Percentiles rank a stretch among this genome's conserved stretches.
Conservation (phyloP, 1,139 yeast species). For the Candida tetrigidarum region DNA sequence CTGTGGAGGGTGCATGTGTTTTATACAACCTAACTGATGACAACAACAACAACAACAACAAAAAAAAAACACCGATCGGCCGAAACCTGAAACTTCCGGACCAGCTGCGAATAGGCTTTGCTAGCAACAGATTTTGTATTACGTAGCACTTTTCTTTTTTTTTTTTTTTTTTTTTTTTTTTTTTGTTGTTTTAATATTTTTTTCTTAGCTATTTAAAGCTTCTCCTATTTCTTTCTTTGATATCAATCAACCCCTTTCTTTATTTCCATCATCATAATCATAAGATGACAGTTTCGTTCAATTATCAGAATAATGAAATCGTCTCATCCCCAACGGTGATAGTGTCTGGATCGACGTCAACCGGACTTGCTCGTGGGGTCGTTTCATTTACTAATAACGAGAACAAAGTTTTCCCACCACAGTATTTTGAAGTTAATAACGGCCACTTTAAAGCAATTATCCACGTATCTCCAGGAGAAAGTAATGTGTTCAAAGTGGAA, state of each 20-base stretch:
- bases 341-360: constrained; percentile 34
- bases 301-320: constrained; percentile 39
- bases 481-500: constrained; percentile 46
- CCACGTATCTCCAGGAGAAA: constrained; percentile 67
- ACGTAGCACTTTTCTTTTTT: constrained; percentile 1
- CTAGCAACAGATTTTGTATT: neutral
- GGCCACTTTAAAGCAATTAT: constrained; percentile 77
- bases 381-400: constrained; percentile 42
- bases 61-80: too few relatives aligned
- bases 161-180: neutral
- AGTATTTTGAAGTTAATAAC: constrained; percentile 67
- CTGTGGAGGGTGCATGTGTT: too few relatives aligned
- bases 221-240: neutral
- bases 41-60: too few relatives aligned
- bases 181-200: neutral
- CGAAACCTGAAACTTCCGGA: too few relatives aligned
- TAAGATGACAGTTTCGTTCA: constrained; percentile 36
- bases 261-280: too few relatives aligned
- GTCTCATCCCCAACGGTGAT: constrained; percentile 48
- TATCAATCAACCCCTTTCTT: neutral
- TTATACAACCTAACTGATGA: too few relatives aligned
- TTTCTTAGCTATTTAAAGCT: neutral
- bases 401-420: constrained; percentile 65
- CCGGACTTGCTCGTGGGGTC: constrained; percentile 25
- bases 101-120: neutral